Base-by-base conservation (phyloP, 2,329 filamentous ascomycete species). In the Colletotrichum sp. region DNA sequence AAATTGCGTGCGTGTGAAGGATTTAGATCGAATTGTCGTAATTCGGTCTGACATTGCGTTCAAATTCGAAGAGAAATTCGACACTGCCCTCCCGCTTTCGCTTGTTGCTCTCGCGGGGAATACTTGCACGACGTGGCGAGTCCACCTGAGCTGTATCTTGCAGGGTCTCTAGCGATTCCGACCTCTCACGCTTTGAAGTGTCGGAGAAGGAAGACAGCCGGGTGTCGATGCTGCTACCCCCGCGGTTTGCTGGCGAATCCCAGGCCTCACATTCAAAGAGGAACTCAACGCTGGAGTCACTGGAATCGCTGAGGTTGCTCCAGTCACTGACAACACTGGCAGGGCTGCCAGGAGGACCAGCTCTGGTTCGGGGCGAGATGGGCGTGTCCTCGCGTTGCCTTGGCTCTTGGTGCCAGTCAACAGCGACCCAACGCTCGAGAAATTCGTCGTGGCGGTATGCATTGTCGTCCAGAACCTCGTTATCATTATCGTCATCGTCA, bases 1-100 rank as follows among this genome's bases (percentile, higher is more conserved):
- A 47, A 8, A 21, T 31, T 58, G 38, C 36, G 18, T 58, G 38
- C 36, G 18, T 18, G 6, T 24, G 59, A 57, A 57, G 54, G 21
- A 27, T 31, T 18, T 57, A 57, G 54, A 57, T n/a, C 6, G 54
- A 57, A 57, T 51, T 24, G 43, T 43, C 8, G 13, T n/a, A 11
- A 29, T 31, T 58, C 12, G 21, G 43, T 24, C 63, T 69, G 15
- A 72, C 21, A n/a, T 57, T 66, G 58, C 36, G 57, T 34, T 38
- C 43, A 31, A 72, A 74, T 15, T 63, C 68, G 16, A 63, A 63
- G 29, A 74, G 68, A 11, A 72, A 18, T 27, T 74, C 68, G 13
- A 58, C 34, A 27, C 68, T 71, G 57, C 21, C 57, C 16, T 67
- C 69, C 15, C 62, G 62, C 72, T 64, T 72, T 33, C 69, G 62